Evolutionary conservation across 495 filamentous ascomycete genomes (phyloP).

Genomic region (Penicillium robsamsonii): DNA sequence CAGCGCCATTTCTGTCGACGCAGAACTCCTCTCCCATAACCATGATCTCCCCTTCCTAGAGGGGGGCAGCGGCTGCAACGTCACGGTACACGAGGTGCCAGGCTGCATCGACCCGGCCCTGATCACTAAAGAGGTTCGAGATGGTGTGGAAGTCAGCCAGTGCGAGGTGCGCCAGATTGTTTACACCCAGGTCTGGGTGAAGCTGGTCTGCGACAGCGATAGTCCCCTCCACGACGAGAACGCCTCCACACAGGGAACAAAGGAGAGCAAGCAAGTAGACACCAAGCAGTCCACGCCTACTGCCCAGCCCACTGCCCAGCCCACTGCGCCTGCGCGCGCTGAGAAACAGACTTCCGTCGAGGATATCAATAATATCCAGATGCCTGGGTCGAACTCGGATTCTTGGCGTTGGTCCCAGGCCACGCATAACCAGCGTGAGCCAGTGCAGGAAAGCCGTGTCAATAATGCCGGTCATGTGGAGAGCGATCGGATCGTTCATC

Average conservation of each 20-base stretch:
- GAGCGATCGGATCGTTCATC: slow-evolving; percentile 22
- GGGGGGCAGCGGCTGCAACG: slow-evolving; percentile 27
- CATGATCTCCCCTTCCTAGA: slow-evolving; percentile 16
- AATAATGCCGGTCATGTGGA: slow-evolving; percentile 25
- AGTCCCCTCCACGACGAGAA: not conserved
- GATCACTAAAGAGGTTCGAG: slow-evolving; percentile 22
- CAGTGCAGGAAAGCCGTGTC: slow-evolving; percentile 23
- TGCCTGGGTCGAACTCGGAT: slow-evolving; percentile 25
- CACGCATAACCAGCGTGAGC: slow-evolving; percentile 16
- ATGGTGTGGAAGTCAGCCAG: slow-evolving; percentile 28
- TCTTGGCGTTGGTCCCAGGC: slow-evolving; percentile 23
- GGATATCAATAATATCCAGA: slow-evolving; percentile 19
- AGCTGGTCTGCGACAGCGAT: slow-evolving; percentile 28
- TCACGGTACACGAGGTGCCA: slow-evolving; percentile 39
- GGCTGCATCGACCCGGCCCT: slow-evolving; percentile 37
- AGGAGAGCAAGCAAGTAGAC: slow-evolving; percentile 10
- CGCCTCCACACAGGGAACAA: not conserved
- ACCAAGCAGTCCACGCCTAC: not conserved
- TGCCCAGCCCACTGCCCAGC: not conserved
- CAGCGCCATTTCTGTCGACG: slow-evolving; percentile 34
- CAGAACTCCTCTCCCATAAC: slow-evolving; percentile 24
- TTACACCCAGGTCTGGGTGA: slow-evolving; percentile 36
- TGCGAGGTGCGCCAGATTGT: slow-evolving; percentile 29
- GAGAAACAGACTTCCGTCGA: slow-evolving; percentile 13
- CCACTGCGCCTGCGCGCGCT: slow-evolving; percentile 9